Percentiles rank a stretch among this genome's conserved stretches.
Evolutionary conservation across 163 green algal genomes (phyloP).

Genomic region (Smithsoniella earleae): DNA sequence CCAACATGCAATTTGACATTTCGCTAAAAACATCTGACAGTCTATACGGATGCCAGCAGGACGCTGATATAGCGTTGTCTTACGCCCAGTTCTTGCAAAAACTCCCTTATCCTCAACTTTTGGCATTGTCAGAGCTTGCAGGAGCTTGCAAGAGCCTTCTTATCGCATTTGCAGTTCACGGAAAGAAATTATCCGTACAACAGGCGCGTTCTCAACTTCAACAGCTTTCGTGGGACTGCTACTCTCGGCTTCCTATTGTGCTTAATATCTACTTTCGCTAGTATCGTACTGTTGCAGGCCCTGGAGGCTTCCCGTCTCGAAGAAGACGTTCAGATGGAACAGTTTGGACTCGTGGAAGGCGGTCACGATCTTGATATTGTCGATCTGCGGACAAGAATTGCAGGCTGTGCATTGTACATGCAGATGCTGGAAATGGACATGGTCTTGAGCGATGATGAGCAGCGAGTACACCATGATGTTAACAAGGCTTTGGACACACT

Average conservation of each 20-base stretch:
- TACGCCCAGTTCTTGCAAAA: slow-evolving; percentile 5
- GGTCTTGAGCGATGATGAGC: too few relatives aligned
- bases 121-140: slow-evolving; percentile 12
- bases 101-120: slow-evolving; percentile 12
- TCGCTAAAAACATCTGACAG: not conserved
- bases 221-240: too few relatives aligned
- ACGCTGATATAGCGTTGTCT: slow-evolving; percentile 7
- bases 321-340: slow-evolving; percentile 18
- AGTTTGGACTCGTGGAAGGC: slow-evolving; percentile 21
- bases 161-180: slow-evolving; percentile 7
- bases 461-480: not conserved
- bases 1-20: not conserved
- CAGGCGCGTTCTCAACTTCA: not conserved
- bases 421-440: not conserved
- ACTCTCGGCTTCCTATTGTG: too few relatives aligned
- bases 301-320: not conserved
- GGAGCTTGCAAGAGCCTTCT: slow-evolving; percentile 29
- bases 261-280: too few relatives aligned
- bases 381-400: not conserved
- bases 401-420: not conserved
- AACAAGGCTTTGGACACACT: slow-evolving; percentile 1
- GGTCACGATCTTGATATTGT: slow-evolving; percentile 2
- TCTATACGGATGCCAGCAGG: slow-evolving; percentile 22
- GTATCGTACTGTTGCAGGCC: too few relatives aligned
- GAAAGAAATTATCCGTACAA: not conserved